phyloP scores from a whole-genome alignment of 2,329 filamentous ascomycete genomes.

The Paramyrothecium sp. region DNA sequence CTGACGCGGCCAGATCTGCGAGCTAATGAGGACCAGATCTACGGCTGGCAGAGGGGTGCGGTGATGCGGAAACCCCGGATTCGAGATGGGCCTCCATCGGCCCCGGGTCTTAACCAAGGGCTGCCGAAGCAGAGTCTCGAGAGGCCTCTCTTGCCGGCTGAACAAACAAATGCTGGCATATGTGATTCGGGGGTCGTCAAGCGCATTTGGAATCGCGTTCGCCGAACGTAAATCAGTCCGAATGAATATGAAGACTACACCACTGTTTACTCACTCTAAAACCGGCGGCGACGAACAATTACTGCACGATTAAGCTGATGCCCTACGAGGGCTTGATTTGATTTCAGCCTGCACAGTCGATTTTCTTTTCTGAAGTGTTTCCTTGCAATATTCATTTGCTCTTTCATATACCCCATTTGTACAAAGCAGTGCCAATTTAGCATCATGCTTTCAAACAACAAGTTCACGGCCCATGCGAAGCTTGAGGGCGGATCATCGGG shows the following conservation, averaged over 20 bases:
- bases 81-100: slow-evolving; percentile 30
- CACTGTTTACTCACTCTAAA: too few relatives aligned
- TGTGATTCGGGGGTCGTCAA: slow-evolving; percentile 49
- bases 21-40: slow-evolving; percentile 68
- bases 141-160: slow-evolving; percentile 50
- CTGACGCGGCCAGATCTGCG: slow-evolving; percentile 86
- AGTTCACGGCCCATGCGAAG: too few relatives aligned
- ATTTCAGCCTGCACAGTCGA: not conserved
- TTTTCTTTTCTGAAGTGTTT: not conserved
- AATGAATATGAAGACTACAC: too few relatives aligned
- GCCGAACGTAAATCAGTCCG: slow-evolving; percentile 31
- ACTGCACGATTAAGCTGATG: too few relatives aligned
- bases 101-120: slow-evolving; percentile 27
- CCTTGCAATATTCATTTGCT: not conserved
- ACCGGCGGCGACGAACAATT: too few relatives aligned
- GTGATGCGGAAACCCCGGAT: slow-evolving; percentile 42
- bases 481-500: not conserved
- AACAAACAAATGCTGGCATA: slow-evolving; percentile 38
- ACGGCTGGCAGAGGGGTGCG: slow-evolving; percentile 59
- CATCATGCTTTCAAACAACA: too few relatives aligned
- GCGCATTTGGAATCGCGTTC: slow-evolving; percentile 63
- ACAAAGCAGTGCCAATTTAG: too few relatives aligned
- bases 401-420: not conserved
- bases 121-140: slow-evolving; percentile 53
- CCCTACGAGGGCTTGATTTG: not conserved